Evolutionary conservation across 768 basidiomycete species (phyloP), one percentile per base, ranked within the genome.

Genomic region (Paxillus involutus): DNA sequence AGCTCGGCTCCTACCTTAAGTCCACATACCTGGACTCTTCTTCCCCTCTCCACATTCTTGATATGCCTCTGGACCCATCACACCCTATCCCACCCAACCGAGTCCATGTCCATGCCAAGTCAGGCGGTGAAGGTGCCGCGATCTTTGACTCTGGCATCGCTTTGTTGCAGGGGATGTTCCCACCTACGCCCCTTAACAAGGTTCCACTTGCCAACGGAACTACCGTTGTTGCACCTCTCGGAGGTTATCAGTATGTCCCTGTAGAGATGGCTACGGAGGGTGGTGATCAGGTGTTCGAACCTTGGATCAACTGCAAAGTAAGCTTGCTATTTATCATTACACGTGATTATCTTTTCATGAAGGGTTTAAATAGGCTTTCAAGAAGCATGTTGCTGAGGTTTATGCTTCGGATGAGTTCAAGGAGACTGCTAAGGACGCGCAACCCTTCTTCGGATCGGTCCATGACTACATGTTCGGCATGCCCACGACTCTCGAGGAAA

Each of bases 141-240:
- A 89, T 92, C 59, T 89, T 91, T 71, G 91, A 94, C 74, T 86
- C 87, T 10, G 84, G 89, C 24, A 86, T 88, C 49, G 91, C 92
- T 4, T 73, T 92, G 47, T 75, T 91, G 41, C 93, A 94, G 65
- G 91, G 91, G 10, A 75, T 94, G 56, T 91, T 86, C 78, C 91
- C 91, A 6, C 90, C 91, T 3, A 88, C 80, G 53, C 70, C 76
- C 6, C 77, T 78, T 42, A 88, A 89, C 72, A 83, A 78, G 63
- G 86, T 88, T 52, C 76, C 76, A 9, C 83, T 95, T 21, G 90
- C 91, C 8, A 91, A 94, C 63, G 88, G 85, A 61, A 83, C 85
- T 19, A 80, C 74, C 24, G 71, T 94, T 53, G 75, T 82, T 24
- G 81, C 88, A 7, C 90, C 91, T n/a, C 80, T 94, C 26, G 83